Evolutionary conservation across 768 basidiomycete genomes (phyloP), one percentile per base, ranked within the genome.

Genomic region (Lactarius pseudohatsudake): DNA sequence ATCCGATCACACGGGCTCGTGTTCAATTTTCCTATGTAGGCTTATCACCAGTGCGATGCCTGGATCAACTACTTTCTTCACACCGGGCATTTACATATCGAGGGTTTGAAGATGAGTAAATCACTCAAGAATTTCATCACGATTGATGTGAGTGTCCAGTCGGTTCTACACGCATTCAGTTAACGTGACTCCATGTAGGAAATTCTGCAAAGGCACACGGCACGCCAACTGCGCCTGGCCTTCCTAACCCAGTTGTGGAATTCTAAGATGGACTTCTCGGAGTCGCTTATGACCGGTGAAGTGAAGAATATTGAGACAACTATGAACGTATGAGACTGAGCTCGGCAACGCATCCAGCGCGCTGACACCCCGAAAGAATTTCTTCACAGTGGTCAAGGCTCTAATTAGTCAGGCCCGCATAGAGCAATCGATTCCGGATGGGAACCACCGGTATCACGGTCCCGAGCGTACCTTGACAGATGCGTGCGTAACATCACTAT

Each of bases 31-130:
- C 65, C 36, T 62, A 15, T 43, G 59, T 45, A 98, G 96, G 96
- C 97, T 3, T 97, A 92, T 78, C 94, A 98, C 76, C 84, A 90
- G 65, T 96, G 94, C 78, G 76, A 81, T 32, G 83, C 94, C 69
- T 99, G 97, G 97, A 96, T 98, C 71, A 98, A 97, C 75, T 99
- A 98, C 76, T 99, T 99, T 81, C 80, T 98, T 58, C 97, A 99
- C 77, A 98, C 96, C 0, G 97, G 97, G 13, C 97, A 99, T 80
- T 80, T 99, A 40, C 96, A 98, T 76, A 98, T 99, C 71, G 94
- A 97, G 75, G 97, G 97, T 10, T 81, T 97, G 65, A 99, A 99
- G 78, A 99, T 99, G 97, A 95, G 92, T 80, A 99, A 99, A 79
- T 96, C 94, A 11, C 79, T 99, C 69, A 99, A 99, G 77, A 99